phyloP scores from a whole-genome alignment of 306 rosid genomes.

The Alnus glutinosa region DNA sequence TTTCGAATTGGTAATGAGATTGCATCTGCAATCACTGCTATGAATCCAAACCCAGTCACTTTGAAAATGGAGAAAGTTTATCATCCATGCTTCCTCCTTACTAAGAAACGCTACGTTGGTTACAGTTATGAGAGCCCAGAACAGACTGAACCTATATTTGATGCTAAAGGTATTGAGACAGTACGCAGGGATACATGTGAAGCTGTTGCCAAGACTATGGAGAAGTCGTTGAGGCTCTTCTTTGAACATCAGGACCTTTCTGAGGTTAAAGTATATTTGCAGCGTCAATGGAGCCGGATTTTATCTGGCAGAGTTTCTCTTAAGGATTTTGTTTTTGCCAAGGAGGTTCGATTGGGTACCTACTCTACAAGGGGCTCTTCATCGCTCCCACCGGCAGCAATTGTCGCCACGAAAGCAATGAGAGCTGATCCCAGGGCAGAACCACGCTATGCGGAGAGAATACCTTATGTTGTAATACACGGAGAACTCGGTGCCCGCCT shows the following conservation, averaged over 20 bases:
- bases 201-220: constrained; percentile 90
- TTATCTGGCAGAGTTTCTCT: constrained; percentile 74
- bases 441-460: constrained; percentile 86
- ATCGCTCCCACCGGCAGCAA: constrained; percentile 96
- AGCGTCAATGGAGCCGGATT: constrained; percentile 89
- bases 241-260: constrained; percentile 68
- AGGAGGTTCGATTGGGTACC: constrained; percentile 91
- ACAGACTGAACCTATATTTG: constrained; percentile 74
- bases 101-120: constrained; percentile 96
- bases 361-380: constrained; percentile 63
- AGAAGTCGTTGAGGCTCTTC: constrained; percentile 78
- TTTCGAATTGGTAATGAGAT: constrained; percentile 84
- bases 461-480: constrained; percentile 85
- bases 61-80: constrained; percentile 96
- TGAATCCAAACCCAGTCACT: constrained; percentile 91
- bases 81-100: constrained; percentile 84
- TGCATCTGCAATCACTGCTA: constrained; percentile 82
- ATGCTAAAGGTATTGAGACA: constrained; percentile 97
- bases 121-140: constrained; percentile 85
- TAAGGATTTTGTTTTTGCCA: constrained; percentile 90
- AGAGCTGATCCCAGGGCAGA: constrained; percentile 87
- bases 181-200: constrained; percentile 92
- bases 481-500: constrained; percentile 95
- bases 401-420: constrained; percentile 93
- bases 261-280: constrained; percentile 77